phyloP scores from a whole-genome alignment of 495 filamentous ascomycete species.

The Talaromyces adpressus region DNA sequence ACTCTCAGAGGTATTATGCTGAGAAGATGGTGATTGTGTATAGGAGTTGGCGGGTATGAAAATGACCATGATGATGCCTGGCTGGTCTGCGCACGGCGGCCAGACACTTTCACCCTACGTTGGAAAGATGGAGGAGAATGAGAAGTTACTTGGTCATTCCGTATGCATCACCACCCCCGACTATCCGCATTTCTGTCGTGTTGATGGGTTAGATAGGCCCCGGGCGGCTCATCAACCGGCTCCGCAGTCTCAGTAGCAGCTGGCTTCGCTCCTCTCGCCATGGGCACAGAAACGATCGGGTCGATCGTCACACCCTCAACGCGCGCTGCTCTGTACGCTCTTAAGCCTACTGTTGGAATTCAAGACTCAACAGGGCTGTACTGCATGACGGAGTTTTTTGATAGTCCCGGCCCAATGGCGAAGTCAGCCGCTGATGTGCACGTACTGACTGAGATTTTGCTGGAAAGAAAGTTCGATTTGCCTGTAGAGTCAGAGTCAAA shows the following conservation, averaged over 20 bases:
- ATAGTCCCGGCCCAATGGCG: constrained; percentile 27
- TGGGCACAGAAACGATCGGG: constrained; percentile 43
- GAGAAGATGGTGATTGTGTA: too few relatives aligned
- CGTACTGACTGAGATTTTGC: not conserved
- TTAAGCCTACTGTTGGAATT: constrained; percentile 25
- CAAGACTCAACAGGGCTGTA: constrained; percentile 24
- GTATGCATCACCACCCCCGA: not conserved
- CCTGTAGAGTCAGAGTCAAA: not conserved
- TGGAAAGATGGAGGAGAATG: constrained; percentile 8
- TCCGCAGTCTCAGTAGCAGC: constrained; percentile 39
- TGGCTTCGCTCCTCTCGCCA: constrained; percentile 33
- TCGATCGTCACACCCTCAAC: constrained; percentile 33
- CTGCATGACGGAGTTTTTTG: constrained; percentile 21
- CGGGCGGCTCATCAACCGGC: constrained; percentile 41
- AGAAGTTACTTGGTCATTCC: not conserved
- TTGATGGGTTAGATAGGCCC: constrained; percentile 16
- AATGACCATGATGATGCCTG: constrained; percentile 8
- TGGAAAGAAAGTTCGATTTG: not conserved
- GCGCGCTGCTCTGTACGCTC: constrained; percentile 35
- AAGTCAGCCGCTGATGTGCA: constrained; percentile 11
- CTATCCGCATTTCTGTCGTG: too few relatives aligned
- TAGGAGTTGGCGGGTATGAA: not conserved
- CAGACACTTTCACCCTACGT: constrained; percentile 38
- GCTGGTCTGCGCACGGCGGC: constrained; percentile 36
- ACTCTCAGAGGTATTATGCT: not conserved